Evolutionary conservation across 371 early-diverging fungal genomes (phyloP).

Genomic region (Rhizopus delemar): DNA sequence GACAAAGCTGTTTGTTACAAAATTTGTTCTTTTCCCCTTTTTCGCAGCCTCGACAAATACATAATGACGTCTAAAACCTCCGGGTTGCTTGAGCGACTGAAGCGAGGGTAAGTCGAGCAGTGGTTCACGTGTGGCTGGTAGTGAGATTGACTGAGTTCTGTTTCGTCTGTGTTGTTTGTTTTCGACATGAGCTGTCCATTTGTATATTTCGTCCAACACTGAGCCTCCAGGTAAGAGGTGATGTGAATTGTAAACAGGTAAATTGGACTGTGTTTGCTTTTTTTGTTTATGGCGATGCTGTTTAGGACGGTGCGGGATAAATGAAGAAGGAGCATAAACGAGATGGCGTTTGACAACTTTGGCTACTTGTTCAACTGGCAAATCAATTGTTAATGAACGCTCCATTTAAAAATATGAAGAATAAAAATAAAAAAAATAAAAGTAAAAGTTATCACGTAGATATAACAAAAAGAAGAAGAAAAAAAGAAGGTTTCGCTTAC

Average conservation of each 20-base stretch:
- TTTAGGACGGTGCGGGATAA: slow-evolving; percentile 28
- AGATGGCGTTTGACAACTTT: slow-evolving; percentile 73
- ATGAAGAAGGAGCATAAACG: slow-evolving; percentile 54
- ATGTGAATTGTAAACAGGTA: slow-evolving; percentile 38
- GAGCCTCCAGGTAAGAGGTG: slow-evolving; percentile 71
- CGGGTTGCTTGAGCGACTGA: slow-evolving; percentile 68
- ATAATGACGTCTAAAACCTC: slow-evolving; percentile 88
- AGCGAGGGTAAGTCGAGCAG: slow-evolving; percentile 38
- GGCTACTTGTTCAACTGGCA: slow-evolving; percentile 71
- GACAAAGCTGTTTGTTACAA: slow-evolving; percentile 87
- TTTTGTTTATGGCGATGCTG: slow-evolving; percentile 21
- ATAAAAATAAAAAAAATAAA: background rate
- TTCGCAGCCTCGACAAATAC: slow-evolving; percentile 71
- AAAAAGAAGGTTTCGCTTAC: background rate
- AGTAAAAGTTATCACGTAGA: background rate
- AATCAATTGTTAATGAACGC: slow-evolving; percentile 52
- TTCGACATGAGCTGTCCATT: slow-evolving; percentile 86
- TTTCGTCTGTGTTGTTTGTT: slow-evolving; percentile 50
- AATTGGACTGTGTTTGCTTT: slow-evolving; percentile 26
- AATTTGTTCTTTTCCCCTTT: slow-evolving; percentile 68
- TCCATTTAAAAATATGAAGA: slow-evolving; percentile 27
- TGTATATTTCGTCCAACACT: slow-evolving; percentile 86
- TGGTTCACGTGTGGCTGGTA: slow-evolving; percentile 44
- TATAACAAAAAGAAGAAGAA: background rate
- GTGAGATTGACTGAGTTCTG: slow-evolving; percentile 60